phyloP scores from a whole-genome alignment of 2,329 filamentous ascomycete genomes.

The Apiospora marii region DNA sequence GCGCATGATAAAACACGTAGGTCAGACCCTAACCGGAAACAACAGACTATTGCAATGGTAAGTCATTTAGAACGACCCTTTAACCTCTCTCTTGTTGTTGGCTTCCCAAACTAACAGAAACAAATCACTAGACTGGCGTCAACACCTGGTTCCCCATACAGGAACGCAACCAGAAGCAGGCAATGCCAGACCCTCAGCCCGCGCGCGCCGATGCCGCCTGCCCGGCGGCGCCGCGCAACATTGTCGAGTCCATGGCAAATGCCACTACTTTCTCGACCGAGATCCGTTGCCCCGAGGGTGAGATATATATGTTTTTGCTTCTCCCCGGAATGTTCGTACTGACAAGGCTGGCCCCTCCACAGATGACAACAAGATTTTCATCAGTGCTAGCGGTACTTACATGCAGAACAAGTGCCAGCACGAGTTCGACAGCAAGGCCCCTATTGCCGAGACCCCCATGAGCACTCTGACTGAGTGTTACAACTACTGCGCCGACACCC shows the following conservation, averaged over 20 bases:
- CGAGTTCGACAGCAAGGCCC: background rate
- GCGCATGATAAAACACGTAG: background rate
- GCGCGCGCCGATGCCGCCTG: background rate
- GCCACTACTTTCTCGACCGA: background rate
- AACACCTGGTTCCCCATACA: constrained; percentile 2
- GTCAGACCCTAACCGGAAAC: background rate
- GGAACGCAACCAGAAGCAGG: background rate
- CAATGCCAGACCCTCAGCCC: background rate
- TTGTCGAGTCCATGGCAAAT: background rate
- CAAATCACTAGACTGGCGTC: background rate
- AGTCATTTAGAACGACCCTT: too few relatives aligned
- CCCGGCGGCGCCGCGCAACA: background rate
- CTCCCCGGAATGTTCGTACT: too few relatives aligned
- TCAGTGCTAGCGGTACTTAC: background rate
- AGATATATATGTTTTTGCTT: accelerated
- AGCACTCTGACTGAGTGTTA: constrained; percentile 11
- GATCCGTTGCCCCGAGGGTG: background rate
- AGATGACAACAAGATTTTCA: constrained; percentile 3
- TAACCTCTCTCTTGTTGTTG: background rate
- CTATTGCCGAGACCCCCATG: background rate
- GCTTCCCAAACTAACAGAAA: background rate
- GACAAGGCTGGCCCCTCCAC: too few relatives aligned
- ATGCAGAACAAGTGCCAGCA: background rate
- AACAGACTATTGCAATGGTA: background rate
- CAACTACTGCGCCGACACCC: constrained; percentile 13